phyloP scores from a whole-genome alignment of 2,329 filamentous ascomycete genomes.

The Trichoderma sp. region DNA sequence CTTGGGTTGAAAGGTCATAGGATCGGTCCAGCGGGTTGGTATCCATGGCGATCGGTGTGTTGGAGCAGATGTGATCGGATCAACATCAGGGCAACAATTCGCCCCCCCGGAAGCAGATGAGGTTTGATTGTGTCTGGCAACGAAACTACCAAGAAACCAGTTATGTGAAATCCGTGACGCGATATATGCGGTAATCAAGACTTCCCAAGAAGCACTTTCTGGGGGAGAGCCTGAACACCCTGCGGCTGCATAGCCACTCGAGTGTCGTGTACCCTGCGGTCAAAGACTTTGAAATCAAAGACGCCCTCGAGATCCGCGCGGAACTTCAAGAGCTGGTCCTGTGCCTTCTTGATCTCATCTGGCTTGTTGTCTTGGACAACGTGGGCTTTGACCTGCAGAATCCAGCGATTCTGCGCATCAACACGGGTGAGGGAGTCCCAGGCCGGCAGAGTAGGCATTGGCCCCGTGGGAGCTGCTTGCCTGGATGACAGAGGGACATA shows the following conservation, averaged over 20 bases:
- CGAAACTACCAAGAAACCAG: too few species aligned
- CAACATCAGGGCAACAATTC: too few species aligned
- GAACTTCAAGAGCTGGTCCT: slow-evolving; percentile 53
- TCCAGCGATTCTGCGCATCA: slow-evolving; percentile 56
- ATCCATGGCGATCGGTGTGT: too few species aligned
- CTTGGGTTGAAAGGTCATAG: too few species aligned
- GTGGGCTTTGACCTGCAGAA: slow-evolving; percentile 56
- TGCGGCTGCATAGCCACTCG: slow-evolving; percentile 46
- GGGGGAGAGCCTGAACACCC: slow-evolving; percentile 45
- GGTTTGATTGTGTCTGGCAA: too few species aligned
- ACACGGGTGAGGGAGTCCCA: slow-evolving; percentile 52
- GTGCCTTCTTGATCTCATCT: slow-evolving; percentile 58
- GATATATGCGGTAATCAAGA: slow-evolving; percentile 28
- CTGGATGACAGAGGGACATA: slow-evolving; percentile 40
- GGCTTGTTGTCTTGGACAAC: slow-evolving; percentile 61
- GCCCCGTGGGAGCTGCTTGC: slow-evolving; percentile 29
- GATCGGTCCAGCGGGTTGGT: too few species aligned
- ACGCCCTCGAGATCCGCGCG: slow-evolving; percentile 53
- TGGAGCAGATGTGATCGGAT: too few species aligned
- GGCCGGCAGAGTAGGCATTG: slow-evolving; percentile 44
- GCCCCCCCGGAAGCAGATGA: too few species aligned
- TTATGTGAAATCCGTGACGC: too few species aligned
- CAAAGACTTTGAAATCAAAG: slow-evolving; percentile 55
- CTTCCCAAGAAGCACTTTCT: slow-evolving; percentile 43
- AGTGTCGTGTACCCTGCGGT: slow-evolving; percentile 58